phyloP scores from a whole-genome alignment of 306 rosid genomes.

The Hippophae tibetana region DNA sequence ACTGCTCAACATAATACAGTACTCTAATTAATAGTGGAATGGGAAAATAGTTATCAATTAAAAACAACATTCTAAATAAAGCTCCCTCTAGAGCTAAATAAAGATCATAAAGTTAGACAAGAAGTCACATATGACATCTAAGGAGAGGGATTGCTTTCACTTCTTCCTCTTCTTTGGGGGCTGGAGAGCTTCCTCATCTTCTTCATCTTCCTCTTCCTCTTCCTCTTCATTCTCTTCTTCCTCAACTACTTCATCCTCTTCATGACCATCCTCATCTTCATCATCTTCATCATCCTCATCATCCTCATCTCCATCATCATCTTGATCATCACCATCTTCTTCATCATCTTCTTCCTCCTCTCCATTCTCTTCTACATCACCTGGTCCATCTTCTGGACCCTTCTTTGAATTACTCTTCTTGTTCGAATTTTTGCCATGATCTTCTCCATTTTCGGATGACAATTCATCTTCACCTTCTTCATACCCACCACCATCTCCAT shows the following conservation, averaged over 20 bases:
- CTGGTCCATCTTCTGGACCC: conserved; percentile 9
- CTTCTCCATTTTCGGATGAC: conserved; percentile 27
- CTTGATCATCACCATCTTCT: neutral
- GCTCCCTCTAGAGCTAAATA: no score
- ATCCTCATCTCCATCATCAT: neutral
- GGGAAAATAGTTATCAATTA: no score
- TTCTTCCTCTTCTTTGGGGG: no score
- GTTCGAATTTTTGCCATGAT: conserved; percentile 14
- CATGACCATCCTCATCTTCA: neutral
- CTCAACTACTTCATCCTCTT: conserved; percentile 1
- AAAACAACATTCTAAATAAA: no score
- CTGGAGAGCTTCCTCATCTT: no score
- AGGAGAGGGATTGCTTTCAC: no score
- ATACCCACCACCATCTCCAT: conserved; percentile 9
- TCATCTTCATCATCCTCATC: conserved; percentile 6
- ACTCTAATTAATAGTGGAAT: no score
- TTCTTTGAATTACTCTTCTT: conserved; percentile 2
- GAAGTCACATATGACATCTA: no score
- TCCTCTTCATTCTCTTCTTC: conserved; percentile 5
- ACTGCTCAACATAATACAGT: no score
- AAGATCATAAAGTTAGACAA: no score
- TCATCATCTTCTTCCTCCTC: conserved; percentile 17
- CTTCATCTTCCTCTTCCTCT: no score
- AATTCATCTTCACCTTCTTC: conserved; percentile 10
- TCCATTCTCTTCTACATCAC: conserved; percentile 8